These are phyloP conservation scores for Leccinum subtestaceum DNA, from an alignment of 768 basidiomycete species.

Conservation along the genomic window DNA sequence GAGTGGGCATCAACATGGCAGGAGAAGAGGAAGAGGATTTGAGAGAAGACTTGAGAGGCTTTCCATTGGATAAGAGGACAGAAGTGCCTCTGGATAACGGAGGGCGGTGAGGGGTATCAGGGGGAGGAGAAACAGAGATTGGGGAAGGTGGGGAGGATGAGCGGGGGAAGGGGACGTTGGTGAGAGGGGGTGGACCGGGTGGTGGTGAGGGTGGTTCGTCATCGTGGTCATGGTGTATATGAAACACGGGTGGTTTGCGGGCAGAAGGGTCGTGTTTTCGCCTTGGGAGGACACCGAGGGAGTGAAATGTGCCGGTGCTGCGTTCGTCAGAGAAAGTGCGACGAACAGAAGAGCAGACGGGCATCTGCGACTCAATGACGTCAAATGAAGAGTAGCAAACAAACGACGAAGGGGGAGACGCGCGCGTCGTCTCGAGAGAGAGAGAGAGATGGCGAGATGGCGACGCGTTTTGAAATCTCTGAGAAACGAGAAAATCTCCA, in stretches of 20 bases:
- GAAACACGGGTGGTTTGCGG: constrained; percentile 18
- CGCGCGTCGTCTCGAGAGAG: not conserved
- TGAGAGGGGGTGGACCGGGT: constrained; percentile 6
- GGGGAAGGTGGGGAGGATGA: constrained; percentile 19
- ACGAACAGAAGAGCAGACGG: constrained; percentile 3
- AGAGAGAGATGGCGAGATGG: not conserved
- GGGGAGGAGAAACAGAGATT: not conserved
- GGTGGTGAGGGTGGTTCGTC: constrained; percentile 16
- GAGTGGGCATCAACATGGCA: constrained; percentile 6
- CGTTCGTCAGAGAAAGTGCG: constrained; percentile 39
- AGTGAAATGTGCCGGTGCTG: constrained; percentile 48
- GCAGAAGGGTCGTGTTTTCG: constrained; percentile 25
- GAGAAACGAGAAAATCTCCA: not conserved
- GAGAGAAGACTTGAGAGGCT: constrained; percentile 83
- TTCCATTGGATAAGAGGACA: constrained; percentile 65
- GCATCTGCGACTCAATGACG: constrained; percentile 15
- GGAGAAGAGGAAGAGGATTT: constrained; percentile 45
- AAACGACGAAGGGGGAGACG: not conserved
- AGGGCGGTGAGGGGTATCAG: constrained; percentile 6
- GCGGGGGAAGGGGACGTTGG: constrained; percentile 43
- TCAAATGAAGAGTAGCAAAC: not conserved
- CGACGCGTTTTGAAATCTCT: constrained; percentile 14
- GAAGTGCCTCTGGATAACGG: constrained; percentile 35
- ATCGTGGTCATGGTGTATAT: constrained; percentile 19
- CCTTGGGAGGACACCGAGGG: constrained; percentile 46